Conservation (phyloP, 257 asterid genomes). For the Penstemon barbatus region DNA sequence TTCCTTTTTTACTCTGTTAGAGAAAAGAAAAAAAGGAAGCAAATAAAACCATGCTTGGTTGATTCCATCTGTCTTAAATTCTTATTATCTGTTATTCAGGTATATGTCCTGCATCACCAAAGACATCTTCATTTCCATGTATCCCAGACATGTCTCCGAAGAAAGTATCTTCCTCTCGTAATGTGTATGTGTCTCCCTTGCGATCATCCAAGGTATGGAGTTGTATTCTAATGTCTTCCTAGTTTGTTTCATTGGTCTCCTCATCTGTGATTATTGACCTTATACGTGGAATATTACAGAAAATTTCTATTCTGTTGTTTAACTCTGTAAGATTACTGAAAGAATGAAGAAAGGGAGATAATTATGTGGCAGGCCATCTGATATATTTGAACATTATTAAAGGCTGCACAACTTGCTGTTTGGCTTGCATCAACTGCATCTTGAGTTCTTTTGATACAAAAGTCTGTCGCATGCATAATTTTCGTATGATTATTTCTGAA, state of each 20-base stretch:
- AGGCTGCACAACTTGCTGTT: conserved; percentile 2
- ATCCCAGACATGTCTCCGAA: conserved; percentile 99
- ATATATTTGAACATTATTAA: not conserved
- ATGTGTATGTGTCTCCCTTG: conserved; percentile 90
- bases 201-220: conserved; percentile 78
- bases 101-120: conserved; percentile 77
- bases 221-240: not conserved
- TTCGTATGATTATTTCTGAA: too few species aligned
- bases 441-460: not conserved
- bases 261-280: not conserved
- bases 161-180: conserved; percentile 92
- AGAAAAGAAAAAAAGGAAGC: conserved; percentile 7
- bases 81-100: conserved; percentile 41
- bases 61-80: conserved; percentile 17
- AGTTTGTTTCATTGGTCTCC: not conserved
- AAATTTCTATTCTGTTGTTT: not conserved
- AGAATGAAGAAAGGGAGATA: not conserved
- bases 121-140: conserved; percentile 76
- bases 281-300: not conserved
- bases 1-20: conserved; percentile 14
- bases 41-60: conserved; percentile 9
- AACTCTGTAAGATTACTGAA: conserved; percentile 13
- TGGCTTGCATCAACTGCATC: not conserved
- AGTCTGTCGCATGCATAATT: too few species aligned
- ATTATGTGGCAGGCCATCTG: conserved; percentile 2